A percentile compares a stretch with the other conserved stretches of the same genome.
These are phyloP conservation scores for Lecanicillium sp. DNA, from an alignment of 2,329 filamentous ascomycete species.

Conservation along the genomic window DNA sequence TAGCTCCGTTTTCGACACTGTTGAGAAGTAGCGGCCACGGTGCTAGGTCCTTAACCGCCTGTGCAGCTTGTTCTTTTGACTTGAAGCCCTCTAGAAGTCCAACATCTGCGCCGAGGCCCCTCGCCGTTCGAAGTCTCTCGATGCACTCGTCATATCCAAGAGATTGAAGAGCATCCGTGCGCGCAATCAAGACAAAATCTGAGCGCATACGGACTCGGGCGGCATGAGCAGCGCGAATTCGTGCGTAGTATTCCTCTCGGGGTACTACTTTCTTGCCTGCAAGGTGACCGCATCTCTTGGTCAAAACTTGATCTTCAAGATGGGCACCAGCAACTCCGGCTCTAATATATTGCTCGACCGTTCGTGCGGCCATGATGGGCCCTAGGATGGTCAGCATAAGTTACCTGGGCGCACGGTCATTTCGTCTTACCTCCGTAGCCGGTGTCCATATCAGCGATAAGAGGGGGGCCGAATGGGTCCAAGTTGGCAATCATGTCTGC, in stretches of 20 bases:
- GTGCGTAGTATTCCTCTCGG: conserved; percentile 38
- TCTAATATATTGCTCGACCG: conserved; percentile 42
- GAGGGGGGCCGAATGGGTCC: conserved; percentile 43
- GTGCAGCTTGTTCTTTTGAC: conserved; percentile 39
- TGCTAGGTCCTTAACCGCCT: conserved; percentile 37
- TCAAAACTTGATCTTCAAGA: conserved; percentile 56
- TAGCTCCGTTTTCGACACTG: conserved; percentile 48
- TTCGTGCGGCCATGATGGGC: conserved; percentile 43
- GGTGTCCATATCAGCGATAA: conserved; percentile 56
- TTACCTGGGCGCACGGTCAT: background rate
- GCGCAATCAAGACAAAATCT: conserved; percentile 58
- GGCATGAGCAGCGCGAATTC: conserved; percentile 48
- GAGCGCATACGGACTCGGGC: conserved; percentile 39
- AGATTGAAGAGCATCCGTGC: conserved; percentile 53
- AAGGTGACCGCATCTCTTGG: conserved; percentile 60
- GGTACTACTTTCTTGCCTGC: conserved; percentile 53
- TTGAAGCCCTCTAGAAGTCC: conserved; percentile 53
- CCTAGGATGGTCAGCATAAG: conserved; percentile 18
- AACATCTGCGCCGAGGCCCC: conserved; percentile 49
- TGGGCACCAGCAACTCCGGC: conserved; percentile 52
- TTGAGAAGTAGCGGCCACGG: conserved; percentile 47
- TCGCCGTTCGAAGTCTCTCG: conserved; percentile 39
- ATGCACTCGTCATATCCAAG: conserved; percentile 52
- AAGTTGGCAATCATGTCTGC: conserved; percentile 57
- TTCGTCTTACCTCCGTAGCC: conserved; percentile 42